These are phyloP conservation scores for Rubia balearica DNA, from an alignment of 305 asterid genomes.

Conservation along the genomic window DNA sequence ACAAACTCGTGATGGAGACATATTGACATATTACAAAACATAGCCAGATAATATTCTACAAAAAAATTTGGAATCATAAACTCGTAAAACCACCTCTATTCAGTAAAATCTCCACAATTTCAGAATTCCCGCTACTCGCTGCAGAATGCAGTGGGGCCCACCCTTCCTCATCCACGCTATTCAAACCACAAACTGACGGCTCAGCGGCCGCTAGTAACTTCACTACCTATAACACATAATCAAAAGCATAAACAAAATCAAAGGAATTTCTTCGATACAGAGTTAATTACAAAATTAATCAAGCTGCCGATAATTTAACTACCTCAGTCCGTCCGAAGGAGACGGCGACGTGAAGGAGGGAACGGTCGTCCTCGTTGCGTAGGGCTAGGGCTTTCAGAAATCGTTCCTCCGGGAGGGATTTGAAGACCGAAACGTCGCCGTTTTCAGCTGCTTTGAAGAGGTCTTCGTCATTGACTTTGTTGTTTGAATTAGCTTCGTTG, in stretches of 20 bases:
- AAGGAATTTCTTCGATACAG: background rate
- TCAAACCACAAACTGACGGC: slow-evolving; percentile 42
- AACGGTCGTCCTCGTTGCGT: slow-evolving; percentile 79
- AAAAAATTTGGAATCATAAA: slow-evolving; percentile 11
- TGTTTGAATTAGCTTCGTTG: background rate
- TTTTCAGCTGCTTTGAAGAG: slow-evolving; percentile 65
- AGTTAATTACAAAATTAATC: background rate
- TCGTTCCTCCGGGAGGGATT: slow-evolving; percentile 46
- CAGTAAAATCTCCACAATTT: slow-evolving; percentile 60
- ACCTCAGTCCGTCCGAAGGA: slow-evolving; percentile 56
- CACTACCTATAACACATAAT: slow-evolving; percentile 45
- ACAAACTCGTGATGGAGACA: background rate
- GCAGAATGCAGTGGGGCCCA: slow-evolving; percentile 96
- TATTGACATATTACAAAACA: background rate
- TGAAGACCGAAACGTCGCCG: slow-evolving; percentile 52
- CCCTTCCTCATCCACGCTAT: slow-evolving; percentile 79
- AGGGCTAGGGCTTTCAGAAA: slow-evolving; percentile 46
- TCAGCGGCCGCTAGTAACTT: slow-evolving; percentile 52
- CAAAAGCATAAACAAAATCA: background rate
- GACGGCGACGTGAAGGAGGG: slow-evolving; percentile 88
- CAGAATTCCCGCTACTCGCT: slow-evolving; percentile 67
- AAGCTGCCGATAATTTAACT: background rate
- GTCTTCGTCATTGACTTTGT: slow-evolving; percentile 32
- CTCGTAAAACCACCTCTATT: slow-evolving; percentile 35
- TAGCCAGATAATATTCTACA: slow-evolving; percentile 3